Evolutionary conservation across 129 eudicot species (phyloP).

Genomic region (Smallanthus sonchifolius): DNA sequence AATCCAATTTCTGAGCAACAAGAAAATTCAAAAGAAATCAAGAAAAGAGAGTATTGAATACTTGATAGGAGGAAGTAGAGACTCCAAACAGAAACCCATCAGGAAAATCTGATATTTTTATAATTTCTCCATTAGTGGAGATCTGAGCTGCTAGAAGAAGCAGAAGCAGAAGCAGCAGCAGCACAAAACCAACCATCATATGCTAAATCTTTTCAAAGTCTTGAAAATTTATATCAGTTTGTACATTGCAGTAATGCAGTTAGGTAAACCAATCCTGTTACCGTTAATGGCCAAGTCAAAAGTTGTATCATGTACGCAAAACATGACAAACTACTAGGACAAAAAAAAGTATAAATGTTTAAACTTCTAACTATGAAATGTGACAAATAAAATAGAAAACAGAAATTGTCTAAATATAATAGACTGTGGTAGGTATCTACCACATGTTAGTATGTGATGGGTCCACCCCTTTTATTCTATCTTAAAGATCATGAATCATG

Average conservation of each 20-base stretch:
- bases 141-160: background rate
- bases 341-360: background rate
- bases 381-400: no score
- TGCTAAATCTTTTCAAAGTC: no score
- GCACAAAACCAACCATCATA: background rate
- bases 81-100: constrained; percentile 62
- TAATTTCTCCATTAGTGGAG: constrained; percentile 12
- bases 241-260: no score
- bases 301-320: background rate
- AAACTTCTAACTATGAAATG: background rate
- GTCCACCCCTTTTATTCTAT: no score
- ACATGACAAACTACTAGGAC: background rate
- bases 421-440: no score
- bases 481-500: background rate
- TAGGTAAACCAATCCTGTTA: no score
- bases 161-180: constrained; percentile 7
- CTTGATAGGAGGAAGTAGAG: constrained; percentile 62
- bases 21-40: background rate
- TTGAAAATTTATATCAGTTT: no score
- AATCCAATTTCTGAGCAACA: background rate
- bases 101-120: constrained; percentile 53
- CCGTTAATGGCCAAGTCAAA: background rate
- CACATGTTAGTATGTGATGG: no score
- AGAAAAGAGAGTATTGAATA: background rate
- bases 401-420: no score